Percentiles rank a stretch among this genome's conserved stretches.
Conservation (phyloP, 164 flowering plant genomes). For the Liriodendron chinense region DNA sequence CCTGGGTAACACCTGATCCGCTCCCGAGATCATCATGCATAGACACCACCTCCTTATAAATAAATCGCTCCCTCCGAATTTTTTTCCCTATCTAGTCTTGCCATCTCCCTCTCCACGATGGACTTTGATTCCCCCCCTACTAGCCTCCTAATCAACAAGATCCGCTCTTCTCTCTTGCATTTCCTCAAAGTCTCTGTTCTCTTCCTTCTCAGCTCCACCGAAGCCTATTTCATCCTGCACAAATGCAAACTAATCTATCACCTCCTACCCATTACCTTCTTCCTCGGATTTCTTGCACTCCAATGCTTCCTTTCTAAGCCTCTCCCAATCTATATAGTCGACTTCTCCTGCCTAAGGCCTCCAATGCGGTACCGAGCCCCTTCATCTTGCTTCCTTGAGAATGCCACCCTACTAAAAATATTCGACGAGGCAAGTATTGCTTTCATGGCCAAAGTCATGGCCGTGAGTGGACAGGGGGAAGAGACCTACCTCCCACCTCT, state of each 20-base stretch:
- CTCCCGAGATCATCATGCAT: no score
- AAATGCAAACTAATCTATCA: slow-evolving; percentile 27
- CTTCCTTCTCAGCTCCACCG: slow-evolving; percentile 15
- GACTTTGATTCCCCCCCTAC: background rate
- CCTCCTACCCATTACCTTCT: slow-evolving; percentile 8
- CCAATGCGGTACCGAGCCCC: slow-evolving; percentile 55
- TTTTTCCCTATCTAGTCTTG: background rate
- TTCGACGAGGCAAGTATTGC: slow-evolving; percentile 40
- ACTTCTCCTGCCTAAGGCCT: slow-evolving; percentile 64
- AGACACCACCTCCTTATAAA: no score
- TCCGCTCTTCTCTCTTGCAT: background rate
- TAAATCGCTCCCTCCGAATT: background rate
- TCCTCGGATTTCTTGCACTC: slow-evolving; percentile 19
- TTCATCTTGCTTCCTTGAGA: slow-evolving; percentile 45
- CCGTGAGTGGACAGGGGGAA: slow-evolving; percentile 54
- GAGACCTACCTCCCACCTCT: slow-evolving; percentile 63
- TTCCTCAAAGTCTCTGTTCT: slow-evolving; percentile 14
- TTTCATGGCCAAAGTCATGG: slow-evolving; percentile 58
- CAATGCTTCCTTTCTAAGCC: slow-evolving; percentile 21
- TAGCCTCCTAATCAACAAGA: background rate
- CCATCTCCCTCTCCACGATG: background rate
- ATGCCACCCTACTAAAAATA: slow-evolving; percentile 26
- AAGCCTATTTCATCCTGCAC: slow-evolving; percentile 19
- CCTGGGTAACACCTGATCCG: no score
- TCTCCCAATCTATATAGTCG: slow-evolving; percentile 44